Evolutionary conservation across 805 yeast species (phyloP).

Genomic region (Helenozyma rhizophorensis): DNA sequence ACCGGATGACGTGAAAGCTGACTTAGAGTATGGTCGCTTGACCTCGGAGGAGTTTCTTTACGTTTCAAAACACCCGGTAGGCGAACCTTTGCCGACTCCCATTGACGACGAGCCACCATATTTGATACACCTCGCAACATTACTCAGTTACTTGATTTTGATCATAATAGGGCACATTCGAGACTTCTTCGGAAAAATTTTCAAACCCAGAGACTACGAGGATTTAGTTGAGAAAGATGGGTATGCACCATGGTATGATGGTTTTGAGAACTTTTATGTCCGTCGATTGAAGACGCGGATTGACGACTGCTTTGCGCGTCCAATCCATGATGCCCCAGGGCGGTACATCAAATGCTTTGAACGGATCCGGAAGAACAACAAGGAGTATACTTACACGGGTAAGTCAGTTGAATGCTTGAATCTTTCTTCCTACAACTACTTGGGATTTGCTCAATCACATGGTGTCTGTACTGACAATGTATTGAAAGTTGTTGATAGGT

Average conservation of each 20-base stretch:
- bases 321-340: conserved; percentile 98
- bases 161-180: conserved; percentile 86
- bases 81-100: conserved; percentile 58
- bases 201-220: conserved; percentile 59
- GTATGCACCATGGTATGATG: conserved; percentile 92
- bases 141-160: conserved; percentile 76
- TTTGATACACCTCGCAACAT: conserved; percentile 72
- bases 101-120: conserved; percentile 86
- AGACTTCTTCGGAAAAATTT: conserved; percentile 78
- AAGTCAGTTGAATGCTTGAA: conserved; percentile 74
- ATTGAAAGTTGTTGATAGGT: conserved; percentile 52
- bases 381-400: conserved; percentile 68
- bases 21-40: conserved; percentile 69
- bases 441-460: conserved; percentile 94
- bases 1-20: conserved; percentile 32
- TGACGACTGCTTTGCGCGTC: conserved; percentile 93
- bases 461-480: conserved; percentile 88
- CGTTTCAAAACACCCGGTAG: conserved; percentile 52
- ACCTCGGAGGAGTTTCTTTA: conserved; percentile 63
- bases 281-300: conserved; percentile 87
- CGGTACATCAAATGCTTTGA: conserved; percentile 80
- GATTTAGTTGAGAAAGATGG: conserved; percentile 79
- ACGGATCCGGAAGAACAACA: conserved; percentile 64
- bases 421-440: conserved; percentile 85
- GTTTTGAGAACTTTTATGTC: conserved; percentile 89